These are phyloP conservation scores for Solanum lignicaule DNA, from an alignment of 257 asterid genomes.

Conservation along the genomic window DNA sequence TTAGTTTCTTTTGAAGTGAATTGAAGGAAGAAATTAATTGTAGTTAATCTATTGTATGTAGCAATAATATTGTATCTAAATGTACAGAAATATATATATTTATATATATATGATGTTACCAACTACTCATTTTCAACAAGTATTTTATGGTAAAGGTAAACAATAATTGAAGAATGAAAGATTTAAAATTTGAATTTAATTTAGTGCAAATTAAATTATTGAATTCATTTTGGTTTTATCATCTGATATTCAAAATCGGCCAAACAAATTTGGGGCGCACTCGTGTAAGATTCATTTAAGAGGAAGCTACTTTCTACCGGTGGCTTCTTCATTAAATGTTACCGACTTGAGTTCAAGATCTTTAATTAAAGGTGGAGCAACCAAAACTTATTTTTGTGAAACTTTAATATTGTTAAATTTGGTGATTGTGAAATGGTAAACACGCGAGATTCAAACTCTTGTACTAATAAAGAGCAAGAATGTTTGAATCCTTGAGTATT, in stretches of 20 bases:
- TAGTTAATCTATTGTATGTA: neutral
- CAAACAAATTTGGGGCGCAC: neutral
- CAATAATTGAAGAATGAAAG: neutral
- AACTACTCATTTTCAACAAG: neutral
- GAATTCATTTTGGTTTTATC: neutral
- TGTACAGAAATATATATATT: too few relatives aligned
- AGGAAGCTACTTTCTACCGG: neutral
- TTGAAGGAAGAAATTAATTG: neutral
- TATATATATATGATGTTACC: neutral
- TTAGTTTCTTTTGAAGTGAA: neutral
- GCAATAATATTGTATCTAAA: neutral
- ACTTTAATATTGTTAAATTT: too few relatives aligned
- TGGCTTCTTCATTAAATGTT: neutral
- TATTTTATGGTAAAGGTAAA: neutral
- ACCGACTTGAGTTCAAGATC: neutral
- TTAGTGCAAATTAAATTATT: neutral
- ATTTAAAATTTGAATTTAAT: neutral
- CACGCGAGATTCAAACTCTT: too few relatives aligned
- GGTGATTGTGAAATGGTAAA: neutral
- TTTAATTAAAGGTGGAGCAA: neutral
- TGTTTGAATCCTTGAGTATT: too few relatives aligned
- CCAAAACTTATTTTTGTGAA: neutral
- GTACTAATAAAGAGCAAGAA: too few relatives aligned
- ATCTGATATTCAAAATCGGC: neutral
- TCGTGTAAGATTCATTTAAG: neutral